These are phyloP conservation scores for Globisporangium acanthophoron DNA, from an alignment of 352 stramenopile genomes.

Conservation along the genomic window DNA sequence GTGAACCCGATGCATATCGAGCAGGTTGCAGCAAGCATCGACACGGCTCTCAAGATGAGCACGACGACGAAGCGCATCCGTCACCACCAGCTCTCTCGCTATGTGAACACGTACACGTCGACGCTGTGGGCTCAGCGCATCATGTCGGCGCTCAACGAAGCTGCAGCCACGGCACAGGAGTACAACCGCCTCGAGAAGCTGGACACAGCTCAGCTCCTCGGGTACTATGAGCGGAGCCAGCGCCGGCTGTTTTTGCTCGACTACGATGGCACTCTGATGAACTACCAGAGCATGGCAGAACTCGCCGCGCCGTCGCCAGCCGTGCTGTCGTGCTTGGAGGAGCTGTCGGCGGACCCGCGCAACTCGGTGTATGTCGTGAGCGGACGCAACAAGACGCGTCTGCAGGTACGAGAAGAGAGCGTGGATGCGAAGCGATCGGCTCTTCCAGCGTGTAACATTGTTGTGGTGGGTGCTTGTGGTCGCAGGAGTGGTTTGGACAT, in stretches of 20 bases:
- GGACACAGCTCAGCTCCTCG: slow-evolving; percentile 74
- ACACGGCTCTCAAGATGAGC: slow-evolving; percentile 81
- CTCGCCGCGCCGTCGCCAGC: slow-evolving; percentile 51
- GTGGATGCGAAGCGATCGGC: neutral
- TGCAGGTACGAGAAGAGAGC: slow-evolving; percentile 26
- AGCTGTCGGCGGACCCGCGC: slow-evolving; percentile 56
- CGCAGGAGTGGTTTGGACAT: slow-evolving; percentile 79
- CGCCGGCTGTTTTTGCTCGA: slow-evolving; percentile 81
- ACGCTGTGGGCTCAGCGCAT: slow-evolving; percentile 82
- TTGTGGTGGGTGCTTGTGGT: neutral
- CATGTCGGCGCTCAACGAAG: slow-evolving; percentile 77
- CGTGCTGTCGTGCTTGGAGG: slow-evolving; percentile 60
- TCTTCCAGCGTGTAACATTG: neutral
- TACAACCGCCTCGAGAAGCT: slow-evolving; percentile 86
- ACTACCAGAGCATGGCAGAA: slow-evolving; percentile 76
- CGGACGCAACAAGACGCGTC: slow-evolving; percentile 64
- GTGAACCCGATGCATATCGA: slow-evolving; percentile 90
- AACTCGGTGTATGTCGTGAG: slow-evolving; percentile 87
- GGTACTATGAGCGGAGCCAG: slow-evolving; percentile 80
- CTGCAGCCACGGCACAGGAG: slow-evolving; percentile 65
- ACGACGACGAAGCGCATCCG: slow-evolving; percentile 84
- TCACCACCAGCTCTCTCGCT: slow-evolving; percentile 79
- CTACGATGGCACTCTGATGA: slow-evolving; percentile 81
- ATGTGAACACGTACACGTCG: slow-evolving; percentile 89
- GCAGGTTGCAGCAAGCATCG: slow-evolving; percentile 79